Evolutionary conservation across 768 basidiomycete genomes (phyloP), one percentile per base, ranked within the genome.

Genomic region (Mycena metata): DNA sequence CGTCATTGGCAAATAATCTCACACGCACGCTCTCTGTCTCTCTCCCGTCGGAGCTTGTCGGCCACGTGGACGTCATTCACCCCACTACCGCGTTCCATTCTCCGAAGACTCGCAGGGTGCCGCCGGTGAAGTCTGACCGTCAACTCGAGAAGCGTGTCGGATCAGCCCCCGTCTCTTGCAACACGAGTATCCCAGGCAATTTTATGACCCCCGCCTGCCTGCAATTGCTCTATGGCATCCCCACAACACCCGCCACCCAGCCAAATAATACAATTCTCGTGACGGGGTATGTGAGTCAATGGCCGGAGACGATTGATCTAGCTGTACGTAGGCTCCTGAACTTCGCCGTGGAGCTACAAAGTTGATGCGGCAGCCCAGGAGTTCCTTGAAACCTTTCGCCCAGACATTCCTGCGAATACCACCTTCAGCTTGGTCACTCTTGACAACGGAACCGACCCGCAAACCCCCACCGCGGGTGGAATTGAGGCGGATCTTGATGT

Each of bases 121-220:
- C 21, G 66, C 16, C 56, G 50, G 41, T 69, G 19, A 67, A 52
- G 72, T 62, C 45, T 66, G 41, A 36, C 60, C 50, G 42, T 64
- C 50, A 26, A 63, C 42, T 66, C 36, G 56, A 58, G 21, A 58
- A 43, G 56, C 56, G 56, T 45, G 39, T 13, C 73, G 7, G 30
- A 15, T 11, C 50, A 17, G 76, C 75, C 17, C 76, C 78, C 21
- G 52, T 74, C 1, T 75, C 75, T 1, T 80, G 80, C 70, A 70
- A 64, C 24, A 72, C 66, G 12, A 69, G 69, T 7, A 50, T 36
- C 21, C 54, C 64, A 11, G 21, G 26, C 21, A 45, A 45, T 35
- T n/a, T 50, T 30, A 71, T 81, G 43, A 80, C 78, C 24, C 81
- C 81, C 2, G 64, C 77, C 5, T 82, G 81, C 66, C 64, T 81